A percentile compares a stretch with the other conserved stretches of the same genome.
phyloP scores from a whole-genome alignment of 2,329 filamentous ascomycete species.

The Orbilia quercus region DNA sequence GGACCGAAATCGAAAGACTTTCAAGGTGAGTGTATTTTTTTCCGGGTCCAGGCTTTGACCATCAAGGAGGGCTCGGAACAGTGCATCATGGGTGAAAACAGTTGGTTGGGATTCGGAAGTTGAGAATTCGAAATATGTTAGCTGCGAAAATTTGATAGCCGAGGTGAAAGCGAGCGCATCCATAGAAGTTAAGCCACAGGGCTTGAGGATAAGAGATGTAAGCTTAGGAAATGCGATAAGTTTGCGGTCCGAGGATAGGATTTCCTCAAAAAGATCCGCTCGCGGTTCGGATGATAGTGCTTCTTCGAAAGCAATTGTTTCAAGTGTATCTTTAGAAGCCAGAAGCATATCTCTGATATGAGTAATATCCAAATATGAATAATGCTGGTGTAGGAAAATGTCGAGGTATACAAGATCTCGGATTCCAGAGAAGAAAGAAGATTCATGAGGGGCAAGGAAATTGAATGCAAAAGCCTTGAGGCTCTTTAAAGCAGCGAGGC shows the following conservation, averaged over 20 bases:
- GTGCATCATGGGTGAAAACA: slow-evolving; percentile 26
- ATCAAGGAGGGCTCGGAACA: slow-evolving; percentile 23
- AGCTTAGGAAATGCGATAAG: slow-evolving; percentile 24
- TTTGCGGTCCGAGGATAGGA: background rate
- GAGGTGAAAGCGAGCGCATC: slow-evolving; percentile 10
- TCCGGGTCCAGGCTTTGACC: background rate
- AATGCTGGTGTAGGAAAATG: background rate
- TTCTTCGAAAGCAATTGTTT: slow-evolving; percentile 40
- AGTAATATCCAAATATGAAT: background rate
- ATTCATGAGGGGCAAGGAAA: slow-evolving; percentile 6
- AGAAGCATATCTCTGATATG: slow-evolving; percentile 14
- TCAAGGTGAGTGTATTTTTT: slow-evolving; percentile 5
- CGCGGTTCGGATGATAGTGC: background rate
- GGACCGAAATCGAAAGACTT: slow-evolving; percentile 37
- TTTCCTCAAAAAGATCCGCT: background rate
- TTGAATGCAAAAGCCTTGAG: slow-evolving; percentile 43
- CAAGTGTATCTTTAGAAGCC: slow-evolving; percentile 27
- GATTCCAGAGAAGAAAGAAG: slow-evolving; percentile 13
- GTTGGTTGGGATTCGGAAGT: slow-evolving; percentile 2
- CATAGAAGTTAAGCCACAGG: background rate
- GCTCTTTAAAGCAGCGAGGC: background rate
- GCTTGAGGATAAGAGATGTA: slow-evolving; percentile 14
- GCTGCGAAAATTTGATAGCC: slow-evolving; percentile 26
- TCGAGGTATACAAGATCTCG: slow-evolving; percentile 29
- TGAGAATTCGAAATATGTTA: slow-evolving; percentile 53